phyloP scores from a whole-genome alignment of 202 grass and related monocot genomes.

The Panicum virgatum region DNA sequence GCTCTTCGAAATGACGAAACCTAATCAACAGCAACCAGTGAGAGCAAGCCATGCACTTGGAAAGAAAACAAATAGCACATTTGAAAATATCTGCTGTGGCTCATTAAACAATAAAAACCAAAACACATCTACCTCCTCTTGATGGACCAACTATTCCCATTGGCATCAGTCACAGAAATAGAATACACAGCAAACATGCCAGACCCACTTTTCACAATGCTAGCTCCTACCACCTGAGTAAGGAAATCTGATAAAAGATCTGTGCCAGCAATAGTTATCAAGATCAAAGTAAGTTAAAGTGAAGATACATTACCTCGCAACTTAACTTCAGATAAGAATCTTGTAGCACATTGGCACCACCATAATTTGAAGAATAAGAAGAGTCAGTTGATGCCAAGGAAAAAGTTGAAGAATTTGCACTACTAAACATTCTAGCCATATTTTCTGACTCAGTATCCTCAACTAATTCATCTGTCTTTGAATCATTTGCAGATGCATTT shows the following conservation, averaged over 20 bases:
- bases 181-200: constrained; percentile 99
- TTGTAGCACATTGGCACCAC: constrained; percentile 64
- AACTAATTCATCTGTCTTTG: constrained; percentile 47
- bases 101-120: constrained; percentile 16
- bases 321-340: constrained; percentile 95
- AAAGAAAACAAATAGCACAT: neutral
- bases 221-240: constrained; percentile 83
- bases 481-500: constrained; percentile 56
- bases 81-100: constrained; percentile 29
- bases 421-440: constrained; percentile 65
- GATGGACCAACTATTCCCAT: constrained; percentile 91
- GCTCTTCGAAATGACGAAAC: constrained; percentile 98
- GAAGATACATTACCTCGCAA: constrained; percentile 71
- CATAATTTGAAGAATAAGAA: constrained; percentile 69
- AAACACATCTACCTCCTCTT: constrained; percentile 81
- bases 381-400: constrained; percentile 64
- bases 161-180: constrained; percentile 84
- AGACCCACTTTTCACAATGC: constrained; percentile 95
- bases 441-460: constrained; percentile 58
- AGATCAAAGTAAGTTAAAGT: constrained; percentile 22
- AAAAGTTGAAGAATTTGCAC: constrained; percentile 66
- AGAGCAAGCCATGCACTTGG: neutral
- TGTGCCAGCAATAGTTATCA: constrained; percentile 36
- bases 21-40: constrained; percentile 47
- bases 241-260: constrained; percentile 38